Evolutionary conservation across 2,329 filamentous ascomycete genomes (phyloP), one percentile per base, ranked within the genome.

Genomic region (Phialophora verrucosa): DNA sequence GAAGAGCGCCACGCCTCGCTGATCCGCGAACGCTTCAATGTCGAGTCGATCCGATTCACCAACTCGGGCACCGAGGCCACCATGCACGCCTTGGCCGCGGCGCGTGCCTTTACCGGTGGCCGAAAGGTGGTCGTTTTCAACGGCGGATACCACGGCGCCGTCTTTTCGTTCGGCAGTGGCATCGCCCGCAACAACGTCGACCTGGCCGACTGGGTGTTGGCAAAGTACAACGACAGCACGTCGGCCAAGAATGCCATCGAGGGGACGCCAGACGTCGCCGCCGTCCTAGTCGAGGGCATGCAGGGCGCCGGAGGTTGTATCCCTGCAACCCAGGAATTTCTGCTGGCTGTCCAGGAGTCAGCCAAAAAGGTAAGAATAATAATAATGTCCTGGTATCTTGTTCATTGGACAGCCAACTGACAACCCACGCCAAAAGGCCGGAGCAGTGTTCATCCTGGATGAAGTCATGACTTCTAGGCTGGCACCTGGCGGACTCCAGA

Each of bases 81-180:
- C 44, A 49, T 23, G 51, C 89, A 87, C 59, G 78, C 86, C 3
- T 83, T 87, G 72, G 87, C 87, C 2, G 72, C 90, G 1, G 83
- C 82, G 2, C 44, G 44, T 7, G 44, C 44, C n/a, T 49, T 78
- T 54, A 83, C 80, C 0, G 20, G 29, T 10, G 27, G 14, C 25
- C 10, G 31, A 32, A 59, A 59, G 42, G 57, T 47, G 4, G 25
- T 44, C 32, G 57, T 49, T 5, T 38, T 44, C 42, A 25, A 96
- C 80, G 72, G 97, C 83, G 74, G 96, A 96, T 1, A 95, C 94
- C 87, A 98, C 70, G 85, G 86, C 2, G 84, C 83, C 2, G 81
- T 81, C 0, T 82, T 88, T 8, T n/a, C 44, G 44, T 49, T 49
- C 23, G n/a, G 23, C n/a, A 49, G 44, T 23, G 44, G 20, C 12